Evolutionary conservation across 257 asterid genomes (phyloP).

Genomic region (Solanum bulbocastanum): DNA sequence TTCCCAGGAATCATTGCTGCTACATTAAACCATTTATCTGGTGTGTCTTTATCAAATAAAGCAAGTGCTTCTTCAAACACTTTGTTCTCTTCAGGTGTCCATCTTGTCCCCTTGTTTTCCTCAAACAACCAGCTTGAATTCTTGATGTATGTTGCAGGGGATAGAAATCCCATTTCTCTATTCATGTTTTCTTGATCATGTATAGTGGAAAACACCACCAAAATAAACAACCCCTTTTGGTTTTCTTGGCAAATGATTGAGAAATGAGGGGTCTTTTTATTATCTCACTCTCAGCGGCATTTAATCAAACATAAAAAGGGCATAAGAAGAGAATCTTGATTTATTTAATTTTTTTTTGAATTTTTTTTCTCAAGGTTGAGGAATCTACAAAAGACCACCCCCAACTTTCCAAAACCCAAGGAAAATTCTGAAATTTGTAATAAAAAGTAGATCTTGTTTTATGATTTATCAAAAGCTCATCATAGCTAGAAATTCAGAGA

Average conservation of each 20-base stretch:
- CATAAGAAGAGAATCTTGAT: constrained; percentile 38
- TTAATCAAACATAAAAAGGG: constrained; percentile 5
- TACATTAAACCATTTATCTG: constrained; percentile 27
- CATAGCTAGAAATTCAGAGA: background rate
- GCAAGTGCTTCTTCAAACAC: constrained; percentile 65
- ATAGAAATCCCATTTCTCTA: constrained; percentile 35
- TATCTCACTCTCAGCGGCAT: constrained; percentile 20
- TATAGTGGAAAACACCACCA: background rate
- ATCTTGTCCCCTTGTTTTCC: constrained; percentile 20
- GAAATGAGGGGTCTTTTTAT: background rate
- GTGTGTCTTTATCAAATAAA: constrained; percentile 18
- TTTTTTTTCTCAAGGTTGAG: constrained; percentile 2
- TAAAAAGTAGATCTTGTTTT: constrained; percentile 28
- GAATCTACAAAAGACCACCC: constrained; percentile 54
- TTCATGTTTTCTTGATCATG: constrained; percentile 26
- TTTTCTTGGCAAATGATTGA: constrained; percentile 1
- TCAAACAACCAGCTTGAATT: constrained; percentile 51
- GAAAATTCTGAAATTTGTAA: constrained; percentile 16
- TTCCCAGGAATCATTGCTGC: constrained; percentile 27
- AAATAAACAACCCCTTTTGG: background rate
- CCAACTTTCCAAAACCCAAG: constrained; percentile 47
- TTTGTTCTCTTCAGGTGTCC: constrained; percentile 21
- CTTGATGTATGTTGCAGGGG: constrained; percentile 35
- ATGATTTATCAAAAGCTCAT: constrained; percentile 13
- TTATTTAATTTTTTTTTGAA: background rate